Evolutionary conservation across 2,329 filamentous ascomycete species (phyloP), one percentile per base, ranked within the genome.

Genomic region (Paecilomyces variotii): DNA sequence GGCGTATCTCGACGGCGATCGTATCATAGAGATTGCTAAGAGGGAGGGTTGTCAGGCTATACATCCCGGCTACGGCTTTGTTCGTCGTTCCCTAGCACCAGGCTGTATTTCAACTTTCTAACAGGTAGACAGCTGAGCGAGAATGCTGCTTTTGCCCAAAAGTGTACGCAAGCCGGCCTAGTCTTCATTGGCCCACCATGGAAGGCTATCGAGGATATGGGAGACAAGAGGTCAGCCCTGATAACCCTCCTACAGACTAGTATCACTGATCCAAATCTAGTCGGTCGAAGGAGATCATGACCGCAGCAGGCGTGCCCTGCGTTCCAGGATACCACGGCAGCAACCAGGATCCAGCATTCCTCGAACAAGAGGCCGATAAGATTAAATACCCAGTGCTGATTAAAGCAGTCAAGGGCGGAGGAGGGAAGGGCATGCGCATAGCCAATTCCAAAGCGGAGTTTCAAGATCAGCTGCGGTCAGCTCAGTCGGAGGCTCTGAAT

Each of bases 211-310:
- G 84, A 87, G 65, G 83, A 84, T 60, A 96, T 97, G 92, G 92
- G 92, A 55, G 90, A 96, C 77, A 96, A 97, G 78, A 91, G 88
- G 80, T 80, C 70, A n/a, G 68, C 34, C 14, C 26, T 24, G 5
- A 4, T 7, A 19, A 5, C 19, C 50, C 11, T 7, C 9, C 24
- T 52, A 28, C 6, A 4, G 45, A 25, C 25, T 9, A 0, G 45
- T 2, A 27, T 45, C 54, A 32, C 60, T 69, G 45, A 66, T 59
- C 26, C 3, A 2, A 45, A 5, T 51, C 6, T 54, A 83, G 82
- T 57, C 82, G 89, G 60, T 94, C 90, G 56, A 99, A 99, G 75
- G 89, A 96, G 71, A 97, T 99, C 70, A 97, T 99, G 94, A 91
- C 85, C 34, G 85, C 86, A 3, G 93, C 94, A n/a, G 91, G 91